Conservation (phyloP, 108 stramenopile genomes). For the Cyclotella choctawhatcheeana region DNA sequence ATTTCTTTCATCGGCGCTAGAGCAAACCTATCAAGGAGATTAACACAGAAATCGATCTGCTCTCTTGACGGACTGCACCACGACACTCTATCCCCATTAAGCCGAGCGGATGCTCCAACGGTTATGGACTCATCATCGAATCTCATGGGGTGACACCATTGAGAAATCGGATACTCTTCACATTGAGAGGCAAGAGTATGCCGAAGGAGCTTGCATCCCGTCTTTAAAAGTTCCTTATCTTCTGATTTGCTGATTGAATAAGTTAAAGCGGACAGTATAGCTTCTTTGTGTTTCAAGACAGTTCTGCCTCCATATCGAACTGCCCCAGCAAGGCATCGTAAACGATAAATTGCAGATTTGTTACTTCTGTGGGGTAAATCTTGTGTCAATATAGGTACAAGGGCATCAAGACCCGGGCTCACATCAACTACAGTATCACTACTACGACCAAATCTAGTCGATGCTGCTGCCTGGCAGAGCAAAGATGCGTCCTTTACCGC, state of each 20-base stretch:
- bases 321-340: slow-evolving; percentile 82
- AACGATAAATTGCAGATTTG: slow-evolving; percentile 76
- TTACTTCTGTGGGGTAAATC: slow-evolving; percentile 73
- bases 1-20: slow-evolving; percentile 36
- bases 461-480: slow-evolving; percentile 76
- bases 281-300: slow-evolving; percentile 60
- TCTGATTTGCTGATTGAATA: slow-evolving; percentile 71
- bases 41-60: slow-evolving; percentile 72
- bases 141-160: slow-evolving; percentile 45
- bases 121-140: background rate
- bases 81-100: slow-evolving; percentile 55
- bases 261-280: slow-evolving; percentile 58
- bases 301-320: slow-evolving; percentile 70
- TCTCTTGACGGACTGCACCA: slow-evolving; percentile 81
- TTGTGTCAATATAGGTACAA: slow-evolving; percentile 70
- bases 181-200: slow-evolving; percentile 81
- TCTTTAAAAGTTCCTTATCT: slow-evolving; percentile 78
- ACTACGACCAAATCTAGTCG: slow-evolving; percentile 54
- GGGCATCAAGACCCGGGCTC: slow-evolving; percentile 78
- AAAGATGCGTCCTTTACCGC: slow-evolving; percentile 82
- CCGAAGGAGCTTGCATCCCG: slow-evolving; percentile 87
- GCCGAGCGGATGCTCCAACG: slow-evolving; percentile 52
- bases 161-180: slow-evolving; percentile 73
- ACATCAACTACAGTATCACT: slow-evolving; percentile 17
- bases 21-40: slow-evolving; percentile 45